Percentiles rank a stretch among this genome's conserved stretches.
Evolutionary conservation across 192 early-diverging fungal genomes (phyloP).

Genomic region (Oehlia diaphana): DNA sequence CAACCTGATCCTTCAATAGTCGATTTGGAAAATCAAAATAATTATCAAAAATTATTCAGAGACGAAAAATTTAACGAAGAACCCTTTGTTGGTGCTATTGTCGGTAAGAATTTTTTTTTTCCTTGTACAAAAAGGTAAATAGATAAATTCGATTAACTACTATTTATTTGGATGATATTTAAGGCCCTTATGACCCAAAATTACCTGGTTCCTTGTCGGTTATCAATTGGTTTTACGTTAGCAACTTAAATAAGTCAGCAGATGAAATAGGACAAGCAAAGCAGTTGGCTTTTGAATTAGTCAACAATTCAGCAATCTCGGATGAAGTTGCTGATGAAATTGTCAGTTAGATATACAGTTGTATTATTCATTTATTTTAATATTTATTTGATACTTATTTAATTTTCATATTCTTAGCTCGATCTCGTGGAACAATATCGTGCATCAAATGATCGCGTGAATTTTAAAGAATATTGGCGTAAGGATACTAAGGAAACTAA

Average conservation of each 20-base stretch:
- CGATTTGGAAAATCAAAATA: slow-evolving; percentile 86
- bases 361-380: background rate
- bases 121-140: background rate
- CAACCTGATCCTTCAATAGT: slow-evolving; percentile 84
- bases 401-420: slow-evolving; percentile 38
- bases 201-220: slow-evolving; percentile 74
- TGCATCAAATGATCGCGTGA: slow-evolving; percentile 55
- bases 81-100: slow-evolving; percentile 91
- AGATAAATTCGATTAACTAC: background rate
- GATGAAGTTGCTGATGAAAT: slow-evolving; percentile 51
- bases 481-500: slow-evolving; percentile 67
- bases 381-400: background rate
- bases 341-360: slow-evolving; percentile 34
- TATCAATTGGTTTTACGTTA: slow-evolving; percentile 88
- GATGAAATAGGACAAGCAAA: slow-evolving; percentile 67
- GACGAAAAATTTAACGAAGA: slow-evolving; percentile 54
- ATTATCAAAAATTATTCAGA: slow-evolving; percentile 79
- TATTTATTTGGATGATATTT: background rate
- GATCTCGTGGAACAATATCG: slow-evolving; percentile 57
- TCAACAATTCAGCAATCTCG: slow-evolving; percentile 48
- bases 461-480: slow-evolving; percentile 73
- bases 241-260: slow-evolving; percentile 32
- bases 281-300: slow-evolving; percentile 60
- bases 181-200: slow-evolving; percentile 80
- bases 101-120: slow-evolving; percentile 45